Evolutionary conservation across 805 yeast species (phyloP), one percentile per base, ranked within the genome.

Genomic region (Grigorovia humatica): DNA sequence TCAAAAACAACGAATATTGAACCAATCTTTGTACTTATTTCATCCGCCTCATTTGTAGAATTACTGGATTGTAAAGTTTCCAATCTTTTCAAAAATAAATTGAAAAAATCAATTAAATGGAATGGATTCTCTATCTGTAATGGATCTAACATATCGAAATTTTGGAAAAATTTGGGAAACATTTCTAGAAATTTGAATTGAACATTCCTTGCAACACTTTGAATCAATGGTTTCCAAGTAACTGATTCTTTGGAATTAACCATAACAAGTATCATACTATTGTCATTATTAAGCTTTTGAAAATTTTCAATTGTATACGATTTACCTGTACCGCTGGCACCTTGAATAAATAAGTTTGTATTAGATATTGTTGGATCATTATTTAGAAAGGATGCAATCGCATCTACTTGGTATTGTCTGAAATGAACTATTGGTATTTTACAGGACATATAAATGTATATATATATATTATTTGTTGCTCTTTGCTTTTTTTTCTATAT

Each of bases 151-250:
- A 59, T 57, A 51, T 61, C 64, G 15, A 52, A 52, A 32, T 55
- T 55, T 23, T 52, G 50, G 11, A 43, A 38, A 23, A 38, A 32
- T 15, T 52, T 42, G 7, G 45, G 44, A 30, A 15, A 58, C n/a
- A 46, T 15, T 1, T 43, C 44, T 41, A 47, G 51, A 44, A 67
- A 40, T 13, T 57, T 57, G 35, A 48, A 43, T 44, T 64, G 65
- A 9, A 61, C 51, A 6, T 51, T 51, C 48, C 66, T 60, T 2
- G 64, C 59, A 8, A 65, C 57, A 0, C 64, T 63, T 51, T 63
- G 68, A 49, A 65, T 49, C 11, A 66, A 52, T 3, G 67, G 64
- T 52, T 66, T 67, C 68, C 68, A 60, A 4, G 66, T 55, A 8
- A 67, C 68, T 30, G 62, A 50, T 47, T 65, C 69, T n/a, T 57